Conservation (phyloP, 305 asterid species). For the Solanum aculeatissimum region DNA sequence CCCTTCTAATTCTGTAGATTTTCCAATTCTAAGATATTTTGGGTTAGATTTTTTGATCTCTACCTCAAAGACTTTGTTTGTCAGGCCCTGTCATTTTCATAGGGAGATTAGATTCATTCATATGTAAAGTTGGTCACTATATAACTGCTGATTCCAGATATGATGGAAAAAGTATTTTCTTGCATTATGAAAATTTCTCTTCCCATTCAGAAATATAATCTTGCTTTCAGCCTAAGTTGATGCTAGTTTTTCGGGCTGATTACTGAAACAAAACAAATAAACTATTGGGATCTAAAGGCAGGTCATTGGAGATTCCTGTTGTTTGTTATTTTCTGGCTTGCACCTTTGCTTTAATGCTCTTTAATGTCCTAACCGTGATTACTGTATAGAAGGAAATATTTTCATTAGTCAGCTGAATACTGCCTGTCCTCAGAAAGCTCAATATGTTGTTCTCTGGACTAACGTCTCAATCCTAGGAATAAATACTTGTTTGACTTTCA, state of each 20-base stretch:
- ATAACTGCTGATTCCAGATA: neutral
- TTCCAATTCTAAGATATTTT: neutral
- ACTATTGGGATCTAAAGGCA: neutral
- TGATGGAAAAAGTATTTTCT: neutral
- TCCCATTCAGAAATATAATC: neutral
- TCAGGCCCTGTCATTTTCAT: neutral
- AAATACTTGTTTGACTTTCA: neutral
- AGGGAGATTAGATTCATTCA: neutral
- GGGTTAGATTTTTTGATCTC: neutral
- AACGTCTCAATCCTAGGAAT: neutral
- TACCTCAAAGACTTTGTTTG: neutral
- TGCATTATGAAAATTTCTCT: neutral
- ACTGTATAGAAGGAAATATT: neutral
- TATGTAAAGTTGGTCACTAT: neutral
- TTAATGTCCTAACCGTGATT: neutral
- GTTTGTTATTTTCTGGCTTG: neutral
- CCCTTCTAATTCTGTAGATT: neutral
- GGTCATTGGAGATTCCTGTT: neutral
- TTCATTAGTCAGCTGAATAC: neutral
- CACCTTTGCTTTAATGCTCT: neutral
- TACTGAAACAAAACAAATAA: neutral
- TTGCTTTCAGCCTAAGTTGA: neutral
- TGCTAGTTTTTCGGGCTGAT: neutral
- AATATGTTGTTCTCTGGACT: neutral
- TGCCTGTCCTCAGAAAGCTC: neutral